A percentile compares a stretch with the other conserved stretches of the same genome.
Evolutionary conservation across 495 filamentous ascomycete species (phyloP).

Genomic region (Aspergillus egyptiacus): DNA sequence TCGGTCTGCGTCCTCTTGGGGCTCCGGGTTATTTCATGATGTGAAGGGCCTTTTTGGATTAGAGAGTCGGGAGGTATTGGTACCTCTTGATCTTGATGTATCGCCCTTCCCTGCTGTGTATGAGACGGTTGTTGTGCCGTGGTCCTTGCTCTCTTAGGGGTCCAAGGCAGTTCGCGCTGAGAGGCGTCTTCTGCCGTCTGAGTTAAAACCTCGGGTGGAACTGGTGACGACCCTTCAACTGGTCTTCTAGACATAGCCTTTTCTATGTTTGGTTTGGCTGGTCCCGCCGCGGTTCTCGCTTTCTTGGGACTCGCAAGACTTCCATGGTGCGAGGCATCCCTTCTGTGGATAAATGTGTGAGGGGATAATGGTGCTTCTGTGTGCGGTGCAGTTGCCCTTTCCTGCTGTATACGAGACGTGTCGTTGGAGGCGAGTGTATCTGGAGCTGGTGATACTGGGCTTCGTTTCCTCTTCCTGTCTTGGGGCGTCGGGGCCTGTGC

Average conservation of each 20-base stretch:
- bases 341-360: neutral
- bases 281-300: neutral
- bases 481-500: neutral
- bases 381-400: neutral
- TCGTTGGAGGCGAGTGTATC: neutral
- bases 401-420: neutral
- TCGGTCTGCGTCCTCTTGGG: neutral
- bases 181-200: slow-evolving; percentile 11
- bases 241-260: no score
- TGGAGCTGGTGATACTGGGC: slow-evolving; percentile 5
- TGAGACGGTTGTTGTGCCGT: neutral
- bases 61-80: no score
- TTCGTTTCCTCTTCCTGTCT: slow-evolving; percentile 20
- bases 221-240: no score
- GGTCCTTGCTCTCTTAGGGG: slow-evolving; percentile 2
- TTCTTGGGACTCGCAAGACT: neutral
- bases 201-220: no score
- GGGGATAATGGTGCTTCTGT: neutral
- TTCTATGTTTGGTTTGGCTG: no score
- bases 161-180: neutral
- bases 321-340: slow-evolving; percentile 4
- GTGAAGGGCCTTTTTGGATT: no score
- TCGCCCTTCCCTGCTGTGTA: no score
- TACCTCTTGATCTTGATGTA: no score
- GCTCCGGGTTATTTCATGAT: neutral